These are phyloP conservation scores for Limnomonas spitsbergensis DNA, from an alignment of 139 green algal genomes.

Conservation along the genomic window DNA sequence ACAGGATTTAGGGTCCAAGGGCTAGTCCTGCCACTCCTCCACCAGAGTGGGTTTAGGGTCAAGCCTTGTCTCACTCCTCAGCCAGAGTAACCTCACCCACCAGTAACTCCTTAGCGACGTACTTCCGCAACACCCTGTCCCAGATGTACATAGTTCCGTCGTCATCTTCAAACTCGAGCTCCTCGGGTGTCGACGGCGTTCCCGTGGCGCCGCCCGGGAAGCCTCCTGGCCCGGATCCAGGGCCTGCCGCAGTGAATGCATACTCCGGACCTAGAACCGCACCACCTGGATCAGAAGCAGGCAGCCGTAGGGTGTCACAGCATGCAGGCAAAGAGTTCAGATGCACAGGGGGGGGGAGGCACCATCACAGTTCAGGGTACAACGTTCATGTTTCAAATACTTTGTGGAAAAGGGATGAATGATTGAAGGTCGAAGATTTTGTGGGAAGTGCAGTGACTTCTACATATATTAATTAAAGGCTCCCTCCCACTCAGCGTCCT, in stretches of 20 bases:
- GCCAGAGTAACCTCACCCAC: neutral
- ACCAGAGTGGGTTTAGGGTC: too few relatives aligned
- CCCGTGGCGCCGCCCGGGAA: slow-evolving; percentile 20
- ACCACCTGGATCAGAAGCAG: neutral
- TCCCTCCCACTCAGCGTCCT: too few relatives aligned
- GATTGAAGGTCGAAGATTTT: too few relatives aligned
- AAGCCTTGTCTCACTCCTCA: too few relatives aligned
- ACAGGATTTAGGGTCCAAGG: too few relatives aligned
- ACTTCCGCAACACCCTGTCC: slow-evolving; percentile 70
- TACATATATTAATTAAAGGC: too few relatives aligned
- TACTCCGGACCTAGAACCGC: neutral
- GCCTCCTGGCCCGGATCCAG: too few relatives aligned
- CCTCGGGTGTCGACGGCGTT: slow-evolving; percentile 43
- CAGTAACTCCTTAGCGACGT: slow-evolving; percentile 48
- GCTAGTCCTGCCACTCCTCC: too few relatives aligned
- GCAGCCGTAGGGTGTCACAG: neutral
- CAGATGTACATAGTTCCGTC: slow-evolving; percentile 91
- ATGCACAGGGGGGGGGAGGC: neutral
- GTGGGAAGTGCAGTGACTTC: too few relatives aligned
- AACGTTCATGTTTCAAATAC: too few relatives aligned
- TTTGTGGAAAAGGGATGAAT: too few relatives aligned
- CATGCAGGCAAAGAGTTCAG: neutral
- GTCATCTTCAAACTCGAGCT: slow-evolving; percentile 89
- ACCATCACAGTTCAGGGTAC: too few relatives aligned
- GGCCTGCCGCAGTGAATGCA: neutral